phyloP scores from a whole-genome alignment of 192 early-diverging fungal species.

The Coemansia sp. region DNA sequence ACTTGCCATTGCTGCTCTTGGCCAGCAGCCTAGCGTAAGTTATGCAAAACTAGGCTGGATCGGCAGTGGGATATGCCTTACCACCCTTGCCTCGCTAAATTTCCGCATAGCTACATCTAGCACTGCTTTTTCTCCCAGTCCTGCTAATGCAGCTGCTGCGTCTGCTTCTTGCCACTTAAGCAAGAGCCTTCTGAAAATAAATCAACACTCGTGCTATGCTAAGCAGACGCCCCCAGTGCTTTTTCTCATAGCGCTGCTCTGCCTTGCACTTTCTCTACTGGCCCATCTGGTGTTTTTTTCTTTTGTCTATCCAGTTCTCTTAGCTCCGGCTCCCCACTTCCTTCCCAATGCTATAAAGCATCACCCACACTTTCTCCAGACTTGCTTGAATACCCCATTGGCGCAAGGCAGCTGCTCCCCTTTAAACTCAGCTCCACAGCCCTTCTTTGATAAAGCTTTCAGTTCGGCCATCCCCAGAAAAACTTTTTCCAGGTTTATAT shows the following conservation, averaged over 20 bases:
- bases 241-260: background rate
- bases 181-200: background rate
- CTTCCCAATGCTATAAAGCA: background rate
- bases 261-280: background rate
- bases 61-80: background rate
- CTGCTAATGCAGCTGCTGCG: background rate
- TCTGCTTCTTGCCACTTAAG: background rate
- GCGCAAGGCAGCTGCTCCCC: background rate
- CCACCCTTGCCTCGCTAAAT: background rate
- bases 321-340: background rate
- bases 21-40: conserved; percentile 7
- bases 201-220: background rate
- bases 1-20: conserved; percentile 1
- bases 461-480: background rate
- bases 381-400: background rate
- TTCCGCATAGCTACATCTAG: background rate
- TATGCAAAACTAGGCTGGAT: background rate
- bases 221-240: background rate
- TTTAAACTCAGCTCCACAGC: background rate
- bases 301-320: background rate
- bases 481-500: background rate
- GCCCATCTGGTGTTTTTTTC: too few species aligned
- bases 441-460: background rate
- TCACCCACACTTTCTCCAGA: conserved; percentile 3
- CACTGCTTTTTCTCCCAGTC: background rate